phyloP scores from a whole-genome alignment of 1,284 basidiomycete species.

The Sporisorium scitamineum region DNA sequence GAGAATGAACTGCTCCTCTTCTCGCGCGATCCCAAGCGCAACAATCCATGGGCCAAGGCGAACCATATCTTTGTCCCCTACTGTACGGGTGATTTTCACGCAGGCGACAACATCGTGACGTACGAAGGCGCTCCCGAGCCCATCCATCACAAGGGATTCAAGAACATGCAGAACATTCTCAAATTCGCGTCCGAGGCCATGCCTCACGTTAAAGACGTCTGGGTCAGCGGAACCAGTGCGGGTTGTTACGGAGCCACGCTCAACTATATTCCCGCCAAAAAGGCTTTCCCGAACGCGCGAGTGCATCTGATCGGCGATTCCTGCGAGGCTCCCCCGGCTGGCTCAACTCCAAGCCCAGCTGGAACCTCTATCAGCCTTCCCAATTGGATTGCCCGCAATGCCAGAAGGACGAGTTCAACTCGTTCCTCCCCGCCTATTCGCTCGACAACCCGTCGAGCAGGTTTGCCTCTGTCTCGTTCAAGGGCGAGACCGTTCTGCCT shows the following conservation, averaged over 20 bases:
- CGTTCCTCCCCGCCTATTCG: slow-evolving; percentile 28
- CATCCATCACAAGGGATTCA: slow-evolving; percentile 34
- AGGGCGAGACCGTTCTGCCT: slow-evolving; percentile 9
- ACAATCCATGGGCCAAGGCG: slow-evolving; percentile 24
- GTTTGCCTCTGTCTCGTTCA: slow-evolving; percentile 23
- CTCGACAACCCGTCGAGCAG: slow-evolving; percentile 23
- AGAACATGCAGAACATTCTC: slow-evolving; percentile 33
- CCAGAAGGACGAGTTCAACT: slow-evolving; percentile 25
- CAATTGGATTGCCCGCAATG: slow-evolving; percentile 21
- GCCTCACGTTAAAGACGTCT: slow-evolving; percentile 19
- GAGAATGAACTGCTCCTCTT: slow-evolving; percentile 26
- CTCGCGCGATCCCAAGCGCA: slow-evolving; percentile 23
- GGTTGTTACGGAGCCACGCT: slow-evolving; percentile 35
- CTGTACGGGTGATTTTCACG: slow-evolving; percentile 37
- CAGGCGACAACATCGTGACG: slow-evolving; percentile 19
- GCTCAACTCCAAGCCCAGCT: slow-evolving; percentile 27
- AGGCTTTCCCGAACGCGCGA: slow-evolving; percentile 18
- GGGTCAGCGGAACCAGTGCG: slow-evolving; percentile 31
- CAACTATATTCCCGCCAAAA: slow-evolving; percentile 25
- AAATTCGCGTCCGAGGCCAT: slow-evolving; percentile 3
- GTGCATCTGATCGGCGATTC: slow-evolving; percentile 38
- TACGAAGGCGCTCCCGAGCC: slow-evolving; percentile 24
- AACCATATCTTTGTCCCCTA: slow-evolving; percentile 37
- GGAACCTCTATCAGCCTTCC: slow-evolving; percentile 29
- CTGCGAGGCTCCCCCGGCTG: slow-evolving; percentile 30